Evolutionary conservation across 306 rosid species (phyloP).

Genomic region (Acacia confusa): DNA sequence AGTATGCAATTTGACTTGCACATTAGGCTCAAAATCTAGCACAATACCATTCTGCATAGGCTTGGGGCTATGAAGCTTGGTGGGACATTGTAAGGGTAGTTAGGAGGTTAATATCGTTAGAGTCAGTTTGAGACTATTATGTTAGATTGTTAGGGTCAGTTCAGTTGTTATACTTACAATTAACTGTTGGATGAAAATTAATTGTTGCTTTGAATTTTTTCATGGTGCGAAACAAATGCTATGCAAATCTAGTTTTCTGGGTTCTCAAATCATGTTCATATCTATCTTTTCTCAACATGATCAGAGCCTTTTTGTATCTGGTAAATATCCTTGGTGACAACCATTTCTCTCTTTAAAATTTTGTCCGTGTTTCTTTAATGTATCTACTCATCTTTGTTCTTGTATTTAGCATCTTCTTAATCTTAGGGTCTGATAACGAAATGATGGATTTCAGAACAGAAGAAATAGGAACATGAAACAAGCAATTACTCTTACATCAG

Average conservation of each 20-base stretch:
- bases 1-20: neutral
- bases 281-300: neutral
- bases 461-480: neutral
- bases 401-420: neutral
- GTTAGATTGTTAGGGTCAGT: neutral
- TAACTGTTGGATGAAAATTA: neutral
- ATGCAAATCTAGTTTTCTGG: neutral
- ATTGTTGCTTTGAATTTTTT: neutral
- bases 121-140: neutral
- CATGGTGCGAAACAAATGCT: neutral
- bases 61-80: neutral
- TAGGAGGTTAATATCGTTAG: neutral
- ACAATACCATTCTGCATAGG: neutral
- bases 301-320: neutral
- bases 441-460: neutral
- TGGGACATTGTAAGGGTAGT: neutral
- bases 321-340: neutral
- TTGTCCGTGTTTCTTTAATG: neutral
- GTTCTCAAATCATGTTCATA: neutral
- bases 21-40: neutral
- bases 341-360: neutral
- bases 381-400: neutral
- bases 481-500: neutral
- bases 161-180: neutral
- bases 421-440: neutral